Evolutionary conservation across 2,329 filamentous ascomycete genomes (phyloP), one percentile per base, ranked within the genome.

Genomic region (Pseudogymnoascus sp.): DNA sequence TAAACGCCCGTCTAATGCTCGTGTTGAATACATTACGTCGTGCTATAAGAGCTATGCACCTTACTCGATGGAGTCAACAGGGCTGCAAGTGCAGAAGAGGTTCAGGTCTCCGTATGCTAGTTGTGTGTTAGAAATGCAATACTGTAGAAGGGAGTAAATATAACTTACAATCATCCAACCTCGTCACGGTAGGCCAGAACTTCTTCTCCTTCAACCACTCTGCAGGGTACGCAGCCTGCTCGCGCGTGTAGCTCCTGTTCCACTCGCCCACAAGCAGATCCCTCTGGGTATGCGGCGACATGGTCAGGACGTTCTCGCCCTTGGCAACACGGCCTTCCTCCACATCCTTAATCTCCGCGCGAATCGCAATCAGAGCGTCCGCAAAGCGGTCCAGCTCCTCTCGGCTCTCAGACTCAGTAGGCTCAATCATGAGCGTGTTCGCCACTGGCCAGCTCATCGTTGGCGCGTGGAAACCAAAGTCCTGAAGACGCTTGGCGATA

Each of bases 381-480:
- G 92, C 90, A 80, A 97, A 97, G 21, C 93, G 87, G 75, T 97
- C 93, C 1, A 97, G 84, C 79, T 97, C 93, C 65, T 88, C 88
- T 74, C 94, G 92, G 75, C 85, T 90, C 79, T 97, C 93, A 12
- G 88, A 92, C 77, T 97, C 93, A 0, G 93, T 97, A 1, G 93
- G 93, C 79, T 97, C 93, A 67, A 97, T 96, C 93, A 97, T 97
- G 48, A 97, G 84, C 0, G 93, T 97, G 77, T 95, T 95, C 60
- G 90, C 84, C 1, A 97, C 92, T 1, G 93, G 93, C 90, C 90
- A 97, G 73, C 87, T 92, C 93, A 97, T 97, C 60, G 93, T 97
- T 0, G 93, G 93, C 1, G 92, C 90, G 75, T 97, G 93, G 84
- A 97, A 97, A 42, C 93, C 93, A 73, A 96, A 97, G 73, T 97